Evolutionary conservation across 2,329 filamentous ascomycete species (phyloP).

Genomic region (Calcarisporium arbuscula): DNA sequence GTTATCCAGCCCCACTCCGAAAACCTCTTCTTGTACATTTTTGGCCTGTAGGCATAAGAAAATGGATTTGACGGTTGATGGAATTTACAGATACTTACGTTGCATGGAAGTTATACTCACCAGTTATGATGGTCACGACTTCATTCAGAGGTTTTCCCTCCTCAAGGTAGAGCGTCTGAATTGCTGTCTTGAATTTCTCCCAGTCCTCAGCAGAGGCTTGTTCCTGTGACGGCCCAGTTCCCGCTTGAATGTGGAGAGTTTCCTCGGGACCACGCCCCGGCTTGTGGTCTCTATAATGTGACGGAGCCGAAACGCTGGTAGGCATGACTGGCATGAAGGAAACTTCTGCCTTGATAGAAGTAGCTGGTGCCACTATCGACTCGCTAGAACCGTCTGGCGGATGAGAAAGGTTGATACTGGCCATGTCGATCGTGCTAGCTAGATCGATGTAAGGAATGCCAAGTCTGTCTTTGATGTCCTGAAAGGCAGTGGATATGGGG

Average conservation of each 20-base stretch:
- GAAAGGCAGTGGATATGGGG: too few species aligned
- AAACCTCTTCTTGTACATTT: conserved; percentile 52
- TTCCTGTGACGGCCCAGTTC: conserved; percentile 32
- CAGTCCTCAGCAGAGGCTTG: conserved; percentile 39
- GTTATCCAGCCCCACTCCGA: conserved; percentile 50
- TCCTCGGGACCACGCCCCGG: too few species aligned
- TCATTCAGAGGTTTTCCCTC: conserved; percentile 44
- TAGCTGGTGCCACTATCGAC: too few species aligned
- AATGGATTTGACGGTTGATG: conserved; percentile 6
- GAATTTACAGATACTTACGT: conserved; percentile 31
- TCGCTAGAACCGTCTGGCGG: too few species aligned
- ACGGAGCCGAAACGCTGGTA: too few species aligned
- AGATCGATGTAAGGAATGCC: too few species aligned
- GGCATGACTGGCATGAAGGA: too few species aligned
- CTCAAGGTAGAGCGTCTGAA: conserved; percentile 40
- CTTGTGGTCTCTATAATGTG: too few species aligned
- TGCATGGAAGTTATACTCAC: conserved; percentile 40
- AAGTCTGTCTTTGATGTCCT: too few species aligned
- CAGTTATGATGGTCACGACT: conserved; percentile 45
- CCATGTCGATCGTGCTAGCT: too few species aligned
- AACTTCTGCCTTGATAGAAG: too few species aligned
- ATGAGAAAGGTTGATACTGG: too few species aligned
- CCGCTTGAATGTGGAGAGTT: conserved; percentile 23
- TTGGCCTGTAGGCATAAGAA: conserved; percentile 32
- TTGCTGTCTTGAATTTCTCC: conserved; percentile 41